Evolutionary conservation across 2,329 filamentous ascomycete genomes (phyloP).

Genomic region (Chaetomiaceae sp.): DNA sequence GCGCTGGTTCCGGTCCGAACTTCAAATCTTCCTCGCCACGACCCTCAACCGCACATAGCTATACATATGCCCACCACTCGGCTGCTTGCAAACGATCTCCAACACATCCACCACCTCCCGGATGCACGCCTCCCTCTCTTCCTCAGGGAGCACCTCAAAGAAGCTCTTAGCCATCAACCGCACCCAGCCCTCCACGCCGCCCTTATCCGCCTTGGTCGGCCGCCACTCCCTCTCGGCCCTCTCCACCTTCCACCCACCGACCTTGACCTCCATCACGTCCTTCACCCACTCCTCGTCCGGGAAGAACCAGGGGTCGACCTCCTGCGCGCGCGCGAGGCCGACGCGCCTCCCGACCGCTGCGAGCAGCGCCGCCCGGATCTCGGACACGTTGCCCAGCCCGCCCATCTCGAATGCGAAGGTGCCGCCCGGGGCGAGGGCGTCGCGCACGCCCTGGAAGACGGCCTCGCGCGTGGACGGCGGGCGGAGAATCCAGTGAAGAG

Average conservation of each 20-base stretch:
- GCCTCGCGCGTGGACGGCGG: constrained; percentile 36
- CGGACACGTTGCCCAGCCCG: constrained; percentile 62
- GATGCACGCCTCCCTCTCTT: constrained; percentile 48
- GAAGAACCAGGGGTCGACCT: constrained; percentile 65
- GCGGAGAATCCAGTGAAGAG: constrained; percentile 62
- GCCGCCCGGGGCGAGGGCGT: constrained; percentile 50
- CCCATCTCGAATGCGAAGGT: constrained; percentile 66
- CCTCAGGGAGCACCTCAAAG: constrained; percentile 46
- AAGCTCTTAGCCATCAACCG: constrained; percentile 57
- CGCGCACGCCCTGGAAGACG: constrained; percentile 51
- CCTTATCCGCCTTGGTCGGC: constrained; percentile 53
- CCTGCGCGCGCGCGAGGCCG: constrained; percentile 43
- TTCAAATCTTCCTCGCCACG: constrained; percentile 32
- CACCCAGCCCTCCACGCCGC: constrained; percentile 62
- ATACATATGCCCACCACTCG: constrained; percentile 52
- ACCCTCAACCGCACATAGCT: constrained; percentile 52
- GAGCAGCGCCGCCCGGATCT: constrained; percentile 56
- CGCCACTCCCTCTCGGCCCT: constrained; percentile 59
- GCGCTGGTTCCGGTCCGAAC: too few relatives aligned
- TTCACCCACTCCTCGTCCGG: constrained; percentile 58
- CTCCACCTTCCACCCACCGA: constrained; percentile 46
- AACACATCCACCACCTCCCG: constrained; percentile 51
- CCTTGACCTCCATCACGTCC: constrained; percentile 37
- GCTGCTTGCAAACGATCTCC: constrained; percentile 49
- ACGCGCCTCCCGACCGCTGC: constrained; percentile 48